Base-by-base conservation (phyloP, 2,329 filamentous ascomycete genomes). In the Neofusicoccum umdonicola region DNA sequence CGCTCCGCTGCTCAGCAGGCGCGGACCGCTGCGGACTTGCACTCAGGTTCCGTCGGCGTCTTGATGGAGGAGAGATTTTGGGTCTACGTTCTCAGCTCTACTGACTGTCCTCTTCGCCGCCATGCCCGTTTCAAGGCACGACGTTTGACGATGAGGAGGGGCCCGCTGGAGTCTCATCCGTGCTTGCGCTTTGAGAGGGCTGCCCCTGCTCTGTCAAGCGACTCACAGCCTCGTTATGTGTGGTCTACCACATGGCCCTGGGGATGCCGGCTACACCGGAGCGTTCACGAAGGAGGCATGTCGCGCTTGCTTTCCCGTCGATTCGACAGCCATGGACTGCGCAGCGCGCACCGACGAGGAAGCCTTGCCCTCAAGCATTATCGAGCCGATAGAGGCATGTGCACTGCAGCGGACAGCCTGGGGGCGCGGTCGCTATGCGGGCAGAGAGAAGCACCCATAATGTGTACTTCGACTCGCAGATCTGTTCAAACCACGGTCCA, bases 51-150 rank as follows among this genome's bases (percentile, higher is more conserved):
- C 56, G 44, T 37, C 42, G 42, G 31, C 35, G 61, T 39, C 50
- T 54, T 39, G 61, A 45, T 63, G 48, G 34, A 15, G 50, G 61
- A 44, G 39, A 27, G 22, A 11, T 22, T 44, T 17, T 51, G 35
- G 35, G 48, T n/a, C 60, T 62, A 34, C 48, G 34, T 50, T 31
- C 41, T 63, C 48, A 45, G 27, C 31, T 54, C 39, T 54, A 54
- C 61, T 63, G 39, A 63, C 61, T 45, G 35, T 22, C 47, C 22
- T n/a, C 6, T 44, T 35, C 31, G 56, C 39, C 56, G 17, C 35
- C 42, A 12, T 60, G 54, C n/a, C 54, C 54, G 39, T 47, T 45
- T 27, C 56, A 60, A 22, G 56, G 42, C 56, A 47, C 27, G 42
- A 47, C 56, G 42, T 37, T 37, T 47, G 27, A n/a, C 56, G 42